These are phyloP conservation scores for Elsinoe fawcettii DNA, from an alignment of 2,329 filamentous ascomycete genomes.

Conservation along the genomic window DNA sequence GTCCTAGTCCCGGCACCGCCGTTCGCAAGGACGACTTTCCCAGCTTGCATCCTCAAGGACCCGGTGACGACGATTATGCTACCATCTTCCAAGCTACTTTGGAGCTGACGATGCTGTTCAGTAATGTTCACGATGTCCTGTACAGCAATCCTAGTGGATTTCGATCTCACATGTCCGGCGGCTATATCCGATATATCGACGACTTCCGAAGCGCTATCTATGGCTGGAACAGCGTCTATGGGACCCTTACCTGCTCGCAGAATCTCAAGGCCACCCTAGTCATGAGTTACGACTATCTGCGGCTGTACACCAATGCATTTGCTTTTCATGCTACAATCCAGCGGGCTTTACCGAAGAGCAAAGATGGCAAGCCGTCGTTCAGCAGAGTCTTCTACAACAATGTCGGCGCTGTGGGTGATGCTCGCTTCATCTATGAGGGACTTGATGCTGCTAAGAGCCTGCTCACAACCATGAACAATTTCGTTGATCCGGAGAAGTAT, in stretches of 20 bases:
- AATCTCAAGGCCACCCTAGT: constrained; percentile 60
- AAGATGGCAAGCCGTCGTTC: constrained; percentile 31
- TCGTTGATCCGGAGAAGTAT: constrained; percentile 40
- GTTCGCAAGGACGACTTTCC: constrained; percentile 61
- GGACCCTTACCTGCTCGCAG: constrained; percentile 56
- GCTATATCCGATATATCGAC: constrained; percentile 62
- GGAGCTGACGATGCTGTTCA: constrained; percentile 64
- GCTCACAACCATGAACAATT: constrained; percentile 44
- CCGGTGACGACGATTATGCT: constrained; percentile 59
- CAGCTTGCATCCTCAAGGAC: constrained; percentile 50
- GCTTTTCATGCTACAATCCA: constrained; percentile 63
- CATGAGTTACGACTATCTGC: constrained; percentile 64
- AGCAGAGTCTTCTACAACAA: constrained; percentile 43
- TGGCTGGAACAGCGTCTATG: constrained; percentile 65
- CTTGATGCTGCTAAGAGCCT: constrained; percentile 44
- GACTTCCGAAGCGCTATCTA: constrained; percentile 63
- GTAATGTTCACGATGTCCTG: constrained; percentile 65
- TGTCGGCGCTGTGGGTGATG: constrained; percentile 42
- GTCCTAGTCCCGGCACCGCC: constrained; percentile 59
- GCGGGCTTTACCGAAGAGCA: constrained; percentile 33
- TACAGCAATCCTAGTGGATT: constrained; percentile 65
- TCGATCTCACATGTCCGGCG: constrained; percentile 61
- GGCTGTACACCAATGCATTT: constrained; percentile 67
- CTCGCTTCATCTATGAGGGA: constrained; percentile 44
- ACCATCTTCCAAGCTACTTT: constrained; percentile 63